Percentiles rank a stretch among this genome's conserved stretches.
Evolutionary conservation across 1,284 basidiomycete genomes (phyloP).

Genomic region (Pseudozyma hubeiensis): DNA sequence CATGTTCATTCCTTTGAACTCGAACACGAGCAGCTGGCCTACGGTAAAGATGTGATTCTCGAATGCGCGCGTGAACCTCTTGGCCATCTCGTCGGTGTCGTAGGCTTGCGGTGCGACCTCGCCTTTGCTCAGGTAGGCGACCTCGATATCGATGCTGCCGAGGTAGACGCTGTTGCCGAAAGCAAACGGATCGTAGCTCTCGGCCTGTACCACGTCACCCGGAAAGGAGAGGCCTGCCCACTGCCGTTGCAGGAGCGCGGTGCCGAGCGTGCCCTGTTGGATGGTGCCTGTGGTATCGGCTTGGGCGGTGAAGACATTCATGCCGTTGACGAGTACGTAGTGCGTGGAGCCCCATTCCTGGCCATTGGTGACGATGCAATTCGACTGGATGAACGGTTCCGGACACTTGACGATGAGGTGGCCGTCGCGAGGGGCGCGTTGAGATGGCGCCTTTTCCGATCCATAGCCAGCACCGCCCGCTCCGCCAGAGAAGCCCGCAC

Average conservation of each 20-base stretch:
- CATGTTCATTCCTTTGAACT: slow-evolving; percentile 88
- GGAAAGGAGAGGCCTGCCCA: slow-evolving; percentile 64
- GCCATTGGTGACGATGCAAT: slow-evolving; percentile 62
- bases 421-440: slow-evolving; percentile 17
- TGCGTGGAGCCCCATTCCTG: slow-evolving; percentile 65
- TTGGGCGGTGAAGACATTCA: slow-evolving; percentile 62
- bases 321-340: slow-evolving; percentile 63
- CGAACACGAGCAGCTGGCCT: slow-evolving; percentile 84
- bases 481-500: slow-evolving; percentile 32
- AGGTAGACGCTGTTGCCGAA: slow-evolving; percentile 62
- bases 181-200: slow-evolving; percentile 60
- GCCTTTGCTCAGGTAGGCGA: slow-evolving; percentile 57
- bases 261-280: slow-evolving; percentile 58
- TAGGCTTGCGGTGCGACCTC: slow-evolving; percentile 53
- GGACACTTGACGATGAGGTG: slow-evolving; percentile 59
- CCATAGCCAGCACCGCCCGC: slow-evolving; percentile 34
- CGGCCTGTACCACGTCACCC: slow-evolving; percentile 60
- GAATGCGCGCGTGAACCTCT: slow-evolving; percentile 80
- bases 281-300: slow-evolving; percentile 56
- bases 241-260: slow-evolving; percentile 59
- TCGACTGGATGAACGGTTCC: slow-evolving; percentile 53
- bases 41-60: slow-evolving; percentile 73
- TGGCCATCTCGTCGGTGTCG: slow-evolving; percentile 84
- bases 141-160: slow-evolving; percentile 62
- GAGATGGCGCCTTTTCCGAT: slow-evolving; percentile 29